Evolutionary conservation across 345 rosid genomes (phyloP).

Genomic region (Gossypium raimondii): DNA sequence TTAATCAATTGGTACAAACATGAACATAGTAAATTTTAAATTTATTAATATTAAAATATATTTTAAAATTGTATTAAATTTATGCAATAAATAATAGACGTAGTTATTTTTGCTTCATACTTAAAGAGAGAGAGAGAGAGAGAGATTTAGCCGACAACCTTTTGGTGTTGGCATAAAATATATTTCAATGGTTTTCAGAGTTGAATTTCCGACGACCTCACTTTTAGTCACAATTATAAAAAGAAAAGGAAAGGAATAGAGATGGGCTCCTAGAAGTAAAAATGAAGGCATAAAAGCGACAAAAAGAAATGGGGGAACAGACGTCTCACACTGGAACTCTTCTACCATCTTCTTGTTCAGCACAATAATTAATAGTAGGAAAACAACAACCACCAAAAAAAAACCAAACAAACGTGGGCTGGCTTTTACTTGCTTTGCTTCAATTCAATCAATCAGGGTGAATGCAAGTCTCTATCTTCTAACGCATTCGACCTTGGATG

Average conservation of each 20-base stretch:
- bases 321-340: background rate
- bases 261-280: background rate
- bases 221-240: no score
- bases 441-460: no score
- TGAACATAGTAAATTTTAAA: no score
- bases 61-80: background rate
- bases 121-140: no score
- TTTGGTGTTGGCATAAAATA: no score
- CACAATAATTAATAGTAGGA: background rate
- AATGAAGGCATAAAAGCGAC: background rate
- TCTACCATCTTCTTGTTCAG: background rate
- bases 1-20: background rate
- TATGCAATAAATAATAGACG: background rate
- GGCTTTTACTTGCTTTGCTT: background rate
- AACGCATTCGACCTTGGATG: background rate
- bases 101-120: no score
- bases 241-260: no score
- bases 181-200: no score
- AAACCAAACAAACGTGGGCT: no score
- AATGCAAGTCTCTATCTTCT: background rate
- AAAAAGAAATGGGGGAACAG: background rate
- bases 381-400: background rate
- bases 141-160: no score
- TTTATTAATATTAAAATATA: no score
- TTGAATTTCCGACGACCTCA: no score